Conservation (phyloP, 257 asterid genomes). For the Verbena officinalis region DNA sequence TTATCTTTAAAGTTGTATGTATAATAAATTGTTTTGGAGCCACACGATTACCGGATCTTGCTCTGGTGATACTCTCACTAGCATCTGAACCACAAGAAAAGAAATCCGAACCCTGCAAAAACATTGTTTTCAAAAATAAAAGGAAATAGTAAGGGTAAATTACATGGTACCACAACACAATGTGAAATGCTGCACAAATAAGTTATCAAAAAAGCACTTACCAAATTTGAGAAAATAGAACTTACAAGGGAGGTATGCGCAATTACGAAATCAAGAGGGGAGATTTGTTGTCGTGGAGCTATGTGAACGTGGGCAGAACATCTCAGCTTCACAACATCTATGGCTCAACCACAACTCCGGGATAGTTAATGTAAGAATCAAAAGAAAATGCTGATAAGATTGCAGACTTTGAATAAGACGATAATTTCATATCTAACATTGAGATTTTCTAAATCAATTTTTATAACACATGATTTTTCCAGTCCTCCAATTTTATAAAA, state of each 20-base stretch:
- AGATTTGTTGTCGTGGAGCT: too few relatives aligned
- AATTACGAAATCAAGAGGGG: too few relatives aligned
- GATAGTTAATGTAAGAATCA: constrained; percentile 32
- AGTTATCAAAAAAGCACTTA: too few relatives aligned
- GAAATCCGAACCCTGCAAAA: constrained; percentile 53
- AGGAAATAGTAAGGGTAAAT: background rate
- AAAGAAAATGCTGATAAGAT: constrained; percentile 2
- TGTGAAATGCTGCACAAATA: too few relatives aligned
- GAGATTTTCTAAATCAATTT: too few relatives aligned
- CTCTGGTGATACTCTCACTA: constrained; percentile 27
- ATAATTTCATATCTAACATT: too few relatives aligned
- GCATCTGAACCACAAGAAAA: constrained; percentile 39
- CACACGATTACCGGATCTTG: constrained; percentile 42
- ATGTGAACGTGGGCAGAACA: constrained; percentile 53
- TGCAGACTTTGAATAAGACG: too few relatives aligned
- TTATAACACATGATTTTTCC: too few relatives aligned
- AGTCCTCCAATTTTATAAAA: too few relatives aligned
- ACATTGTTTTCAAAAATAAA: background rate
- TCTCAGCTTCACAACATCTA: constrained; percentile 50
- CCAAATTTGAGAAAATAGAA: too few relatives aligned
- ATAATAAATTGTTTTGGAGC: constrained; percentile 28
- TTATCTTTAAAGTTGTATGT: constrained; percentile 44
- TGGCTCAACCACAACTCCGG: constrained; percentile 30
- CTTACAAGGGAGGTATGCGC: too few relatives aligned
- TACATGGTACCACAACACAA: too few relatives aligned